A percentile compares a stretch with the other conserved stretches of the same genome.
Conservation (phyloP, 139 green algal genomes). For the Chlorella sp. region DNA sequence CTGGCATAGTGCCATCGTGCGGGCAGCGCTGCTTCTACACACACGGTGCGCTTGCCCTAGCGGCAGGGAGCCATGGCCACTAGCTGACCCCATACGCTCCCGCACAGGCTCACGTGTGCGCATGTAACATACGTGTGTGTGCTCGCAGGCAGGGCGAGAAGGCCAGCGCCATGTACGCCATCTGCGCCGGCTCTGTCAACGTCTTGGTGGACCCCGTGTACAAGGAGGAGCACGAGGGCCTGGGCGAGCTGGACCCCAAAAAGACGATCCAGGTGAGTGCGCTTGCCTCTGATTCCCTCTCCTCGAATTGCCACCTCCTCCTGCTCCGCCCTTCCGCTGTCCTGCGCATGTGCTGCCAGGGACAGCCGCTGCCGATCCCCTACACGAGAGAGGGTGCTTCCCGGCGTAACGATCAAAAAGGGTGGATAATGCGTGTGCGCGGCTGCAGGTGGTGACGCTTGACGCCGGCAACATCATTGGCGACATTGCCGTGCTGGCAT, state of each 20-base stretch:
- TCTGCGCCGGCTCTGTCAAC: background rate
- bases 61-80: too few relatives aligned
- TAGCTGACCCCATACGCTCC: too few relatives aligned
- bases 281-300: too few relatives aligned
- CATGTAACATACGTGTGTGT: too few relatives aligned
- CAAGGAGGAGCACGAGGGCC: background rate
- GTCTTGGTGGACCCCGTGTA: slow-evolving; percentile 20
- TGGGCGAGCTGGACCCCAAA: slow-evolving; percentile 18
- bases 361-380: background rate
- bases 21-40: background rate
- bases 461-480: slow-evolving; percentile 23
- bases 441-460: slow-evolving; percentile 22
- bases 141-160: too few relatives aligned
- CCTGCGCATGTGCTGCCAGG: background rate
- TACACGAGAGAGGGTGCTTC: background rate
- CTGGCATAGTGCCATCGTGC: background rate
- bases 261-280: slow-evolving; percentile 23
- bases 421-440: too few relatives aligned
- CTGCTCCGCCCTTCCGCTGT: background rate
- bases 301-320: background rate
- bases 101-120: too few relatives aligned
- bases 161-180: too few relatives aligned
- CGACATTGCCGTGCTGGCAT: slow-evolving; percentile 28
- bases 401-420: background rate
- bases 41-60: too few relatives aligned